phyloP scores from a whole-genome alignment of 805 yeast species.

The Myxozyma nipponensis region DNA sequence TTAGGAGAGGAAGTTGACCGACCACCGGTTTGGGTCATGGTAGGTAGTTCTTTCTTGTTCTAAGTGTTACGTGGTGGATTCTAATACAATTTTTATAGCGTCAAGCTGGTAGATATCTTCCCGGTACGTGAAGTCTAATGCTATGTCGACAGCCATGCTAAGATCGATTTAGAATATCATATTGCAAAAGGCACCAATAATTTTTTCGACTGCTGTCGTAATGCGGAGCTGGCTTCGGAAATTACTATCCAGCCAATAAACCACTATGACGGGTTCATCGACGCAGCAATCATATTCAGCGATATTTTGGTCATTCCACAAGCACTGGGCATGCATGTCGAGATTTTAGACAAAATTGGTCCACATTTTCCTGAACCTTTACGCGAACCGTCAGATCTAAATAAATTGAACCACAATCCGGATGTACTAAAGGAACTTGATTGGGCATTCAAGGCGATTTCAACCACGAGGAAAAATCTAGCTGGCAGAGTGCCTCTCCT shows the following conservation, averaged over 20 bases:
- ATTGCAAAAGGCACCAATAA: conserved; percentile 79
- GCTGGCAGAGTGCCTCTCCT: conserved; percentile 88
- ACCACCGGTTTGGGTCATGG: conserved; percentile 97
- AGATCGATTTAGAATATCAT: conserved; percentile 95
- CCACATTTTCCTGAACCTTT: conserved; percentile 90
- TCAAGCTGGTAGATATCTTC: conserved; percentile 90
- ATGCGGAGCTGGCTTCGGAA: conserved; percentile 87
- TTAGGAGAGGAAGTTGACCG: conserved; percentile 78
- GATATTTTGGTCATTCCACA: conserved; percentile 96
- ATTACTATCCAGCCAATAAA: conserved; percentile 95
- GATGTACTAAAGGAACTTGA: conserved; percentile 74
- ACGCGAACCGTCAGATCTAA: conserved; percentile 65
- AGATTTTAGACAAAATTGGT: conserved; percentile 91
- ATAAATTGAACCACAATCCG: conserved; percentile 51
- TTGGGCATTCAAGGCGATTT: conserved; percentile 95
- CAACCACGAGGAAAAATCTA: conserved; percentile 79
- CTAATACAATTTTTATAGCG: conserved; percentile 42
- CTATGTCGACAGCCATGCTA: conserved; percentile 26
- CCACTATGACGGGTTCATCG: conserved; percentile 82
- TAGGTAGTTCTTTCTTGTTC: conserved; percentile 35
- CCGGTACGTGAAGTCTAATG: conserved; percentile 29
- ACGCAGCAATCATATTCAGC: conserved; percentile 95
- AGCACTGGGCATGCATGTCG: conserved; percentile 94
- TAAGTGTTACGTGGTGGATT: background rate
- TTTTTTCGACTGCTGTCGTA: conserved; percentile 92